These are phyloP conservation scores for Aureobasidium melanogenum DNA, from an alignment of 2,329 filamentous ascomycete species.

Conservation along the genomic window DNA sequence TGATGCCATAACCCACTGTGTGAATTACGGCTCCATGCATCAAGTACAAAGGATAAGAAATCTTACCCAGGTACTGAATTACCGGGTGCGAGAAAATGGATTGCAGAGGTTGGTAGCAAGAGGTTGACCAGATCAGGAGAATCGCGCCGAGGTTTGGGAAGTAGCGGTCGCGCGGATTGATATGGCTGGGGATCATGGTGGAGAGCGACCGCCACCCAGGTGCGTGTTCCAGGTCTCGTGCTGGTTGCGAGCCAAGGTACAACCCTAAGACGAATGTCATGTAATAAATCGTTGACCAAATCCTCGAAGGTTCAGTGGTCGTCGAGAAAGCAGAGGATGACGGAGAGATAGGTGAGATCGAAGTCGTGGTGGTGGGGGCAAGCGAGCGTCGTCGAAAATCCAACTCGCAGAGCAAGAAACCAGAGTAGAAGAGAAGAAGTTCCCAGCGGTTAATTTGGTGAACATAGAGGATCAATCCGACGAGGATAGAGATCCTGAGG, in stretches of 20 bases:
- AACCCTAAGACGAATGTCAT: not conserved
- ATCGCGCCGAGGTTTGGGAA: not conserved
- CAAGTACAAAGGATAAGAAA: constrained; percentile 52
- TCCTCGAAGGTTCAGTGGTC: not conserved
- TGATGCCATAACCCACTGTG: constrained; percentile 36
- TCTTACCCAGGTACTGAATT: constrained; percentile 49
- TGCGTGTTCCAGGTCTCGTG: not conserved
- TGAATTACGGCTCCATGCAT: constrained; percentile 51
- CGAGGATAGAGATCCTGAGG: constrained; percentile 35
- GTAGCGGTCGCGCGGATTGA: not conserved
- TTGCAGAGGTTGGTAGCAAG: constrained; percentile 39
- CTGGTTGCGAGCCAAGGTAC: not conserved
- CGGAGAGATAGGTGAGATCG: not conserved
- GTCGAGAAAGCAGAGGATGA: not conserved
- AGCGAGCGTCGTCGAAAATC: constrained; percentile 28
- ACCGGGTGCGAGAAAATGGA: constrained; percentile 39
- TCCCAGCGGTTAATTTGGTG: constrained; percentile 46
- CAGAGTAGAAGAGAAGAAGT: constrained; percentile 45
- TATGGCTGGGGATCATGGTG: not conserved
- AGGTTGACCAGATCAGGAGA: constrained; percentile 15
- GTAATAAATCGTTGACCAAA: not conserved
- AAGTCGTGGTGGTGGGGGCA: not conserved
- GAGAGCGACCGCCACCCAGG: not conserved
- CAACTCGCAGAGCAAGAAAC: constrained; percentile 47
- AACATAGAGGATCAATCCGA: constrained; percentile 34